These are phyloP conservation scores for Eutypella sp. DNA, from an alignment of 2,329 filamentous ascomycete species.

Conservation along the genomic window DNA sequence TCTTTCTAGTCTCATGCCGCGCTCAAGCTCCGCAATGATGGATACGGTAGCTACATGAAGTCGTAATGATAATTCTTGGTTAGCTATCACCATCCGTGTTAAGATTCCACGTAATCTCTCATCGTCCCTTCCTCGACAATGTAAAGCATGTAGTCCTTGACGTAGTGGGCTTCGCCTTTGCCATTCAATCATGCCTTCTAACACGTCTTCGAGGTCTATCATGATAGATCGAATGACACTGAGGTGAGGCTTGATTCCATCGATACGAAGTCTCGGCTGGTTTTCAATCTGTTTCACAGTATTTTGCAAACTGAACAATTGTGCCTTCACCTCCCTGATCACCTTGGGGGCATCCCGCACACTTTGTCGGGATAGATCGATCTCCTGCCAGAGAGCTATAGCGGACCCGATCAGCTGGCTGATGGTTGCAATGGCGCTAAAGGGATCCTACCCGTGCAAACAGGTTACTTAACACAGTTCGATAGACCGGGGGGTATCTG, in stretches of 20 bases:
- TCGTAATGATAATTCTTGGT: too few relatives aligned
- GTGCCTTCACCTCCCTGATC: not conserved
- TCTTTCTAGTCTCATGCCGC: too few relatives aligned
- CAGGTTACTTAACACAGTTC: too few relatives aligned
- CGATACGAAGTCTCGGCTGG: not conserved
- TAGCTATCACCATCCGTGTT: too few relatives aligned
- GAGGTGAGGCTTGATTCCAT: conserved; percentile 1
- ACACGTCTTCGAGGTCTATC: not conserved
- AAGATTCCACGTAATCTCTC: too few relatives aligned
- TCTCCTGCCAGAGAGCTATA: conserved; percentile 3
- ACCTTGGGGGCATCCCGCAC: conserved; percentile 1
- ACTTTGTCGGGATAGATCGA: conserved; percentile 1
- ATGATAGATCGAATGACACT: not conserved
- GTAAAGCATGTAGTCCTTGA: not conserved
- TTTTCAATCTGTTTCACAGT: conserved; percentile 1
- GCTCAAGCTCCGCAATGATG: too few relatives aligned
- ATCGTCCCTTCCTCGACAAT: not conserved
- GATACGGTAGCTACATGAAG: too few relatives aligned
- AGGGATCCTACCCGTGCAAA: conserved; percentile 3
- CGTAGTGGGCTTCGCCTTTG: not conserved
- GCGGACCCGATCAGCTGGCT: conserved; percentile 1
- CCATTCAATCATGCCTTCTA: not conserved
- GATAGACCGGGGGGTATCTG: too few relatives aligned
- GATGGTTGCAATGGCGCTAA: conserved; percentile 1
- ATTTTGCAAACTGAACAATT: not conserved